phyloP scores from a whole-genome alignment of 495 filamentous ascomycete species.

The Rhypophila decipiens region DNA sequence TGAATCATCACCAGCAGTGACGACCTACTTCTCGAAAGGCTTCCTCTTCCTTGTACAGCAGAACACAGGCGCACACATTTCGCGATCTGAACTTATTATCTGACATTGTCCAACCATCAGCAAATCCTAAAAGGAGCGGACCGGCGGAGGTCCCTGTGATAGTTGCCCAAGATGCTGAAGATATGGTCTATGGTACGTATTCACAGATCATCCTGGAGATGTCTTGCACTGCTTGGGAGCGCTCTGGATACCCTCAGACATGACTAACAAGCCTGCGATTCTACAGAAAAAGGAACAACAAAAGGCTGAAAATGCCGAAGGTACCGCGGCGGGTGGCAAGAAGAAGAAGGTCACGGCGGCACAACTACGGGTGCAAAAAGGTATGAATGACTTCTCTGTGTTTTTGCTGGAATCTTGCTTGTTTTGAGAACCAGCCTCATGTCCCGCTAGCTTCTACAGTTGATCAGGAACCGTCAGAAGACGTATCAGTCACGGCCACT shows the following conservation, averaged over 20 bases:
- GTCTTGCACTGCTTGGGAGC: not conserved
- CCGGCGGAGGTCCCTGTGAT: conserved; percentile 1
- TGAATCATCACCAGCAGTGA: no score
- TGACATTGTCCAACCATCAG: no score
- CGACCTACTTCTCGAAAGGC: no score
- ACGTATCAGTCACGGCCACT: not conserved
- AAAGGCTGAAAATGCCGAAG: conserved; percentile 79
- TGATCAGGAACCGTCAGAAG: no score
- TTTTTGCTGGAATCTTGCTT: not conserved
- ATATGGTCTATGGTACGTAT: conserved; percentile 94
- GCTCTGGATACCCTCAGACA: no score
- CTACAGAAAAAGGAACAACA: conserved; percentile 88
- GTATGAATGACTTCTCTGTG: conserved; percentile 38
- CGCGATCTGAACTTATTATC: no score
- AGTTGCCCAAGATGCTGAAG: conserved; percentile 77
- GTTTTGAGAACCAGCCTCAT: no score
- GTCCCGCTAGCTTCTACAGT: no score
- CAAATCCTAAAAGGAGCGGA: no score
- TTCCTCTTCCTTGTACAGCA: no score
- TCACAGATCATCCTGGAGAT: not conserved
- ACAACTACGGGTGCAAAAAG: conserved; percentile 93
- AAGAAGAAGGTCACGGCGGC: conserved; percentile 98
- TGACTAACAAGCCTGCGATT: conserved; percentile 2
- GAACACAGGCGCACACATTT: no score
- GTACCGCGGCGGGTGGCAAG: conserved; percentile 58